Evolutionary conservation across 2,329 filamentous ascomycete species (phyloP).

Genomic region (Aspergillus sp.): DNA sequence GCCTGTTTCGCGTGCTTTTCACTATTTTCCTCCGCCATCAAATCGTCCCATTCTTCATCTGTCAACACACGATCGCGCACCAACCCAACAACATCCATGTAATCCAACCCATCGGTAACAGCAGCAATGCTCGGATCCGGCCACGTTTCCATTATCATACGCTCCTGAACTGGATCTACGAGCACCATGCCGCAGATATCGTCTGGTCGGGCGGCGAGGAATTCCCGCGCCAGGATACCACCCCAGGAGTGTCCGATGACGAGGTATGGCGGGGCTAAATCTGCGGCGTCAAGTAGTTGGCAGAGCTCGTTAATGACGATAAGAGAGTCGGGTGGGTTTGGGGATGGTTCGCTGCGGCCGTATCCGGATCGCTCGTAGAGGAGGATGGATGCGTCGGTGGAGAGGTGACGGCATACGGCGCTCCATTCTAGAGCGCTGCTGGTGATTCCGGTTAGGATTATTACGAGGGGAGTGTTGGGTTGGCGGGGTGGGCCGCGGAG

Average conservation of each 20-base stretch:
- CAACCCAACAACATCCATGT: slow-evolving; percentile 21
- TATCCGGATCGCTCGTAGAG: slow-evolving; percentile 21
- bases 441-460: slow-evolving; percentile 17
- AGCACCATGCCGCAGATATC: slow-evolving; percentile 19
- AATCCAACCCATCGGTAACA: slow-evolving; percentile 18
- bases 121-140: slow-evolving; percentile 16
- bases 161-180: slow-evolving; percentile 23
- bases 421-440: slow-evolving; percentile 19
- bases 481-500: slow-evolving; percentile 17
- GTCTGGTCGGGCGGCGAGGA: slow-evolving; percentile 13
- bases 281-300: slow-evolving; percentile 7
- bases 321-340: slow-evolving; percentile 13
- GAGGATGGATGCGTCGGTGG: slow-evolving; percentile 13
- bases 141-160: slow-evolving; percentile 14
- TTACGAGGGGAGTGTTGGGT: slow-evolving; percentile 7
- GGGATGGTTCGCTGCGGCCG: slow-evolving; percentile 12
- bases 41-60: slow-evolving; percentile 14
- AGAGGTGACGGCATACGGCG: slow-evolving; percentile 14
- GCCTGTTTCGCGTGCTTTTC: not conserved
- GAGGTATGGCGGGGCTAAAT: slow-evolving; percentile 15
- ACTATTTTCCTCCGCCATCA: slow-evolving; percentile 14
- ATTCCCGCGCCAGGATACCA: slow-evolving; percentile 20
- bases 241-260: slow-evolving; percentile 21
- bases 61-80: slow-evolving; percentile 10
- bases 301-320: slow-evolving; percentile 16